Evolutionary conservation across 768 basidiomycete genomes (phyloP).

Genomic region (Boletus bicolor): DNA sequence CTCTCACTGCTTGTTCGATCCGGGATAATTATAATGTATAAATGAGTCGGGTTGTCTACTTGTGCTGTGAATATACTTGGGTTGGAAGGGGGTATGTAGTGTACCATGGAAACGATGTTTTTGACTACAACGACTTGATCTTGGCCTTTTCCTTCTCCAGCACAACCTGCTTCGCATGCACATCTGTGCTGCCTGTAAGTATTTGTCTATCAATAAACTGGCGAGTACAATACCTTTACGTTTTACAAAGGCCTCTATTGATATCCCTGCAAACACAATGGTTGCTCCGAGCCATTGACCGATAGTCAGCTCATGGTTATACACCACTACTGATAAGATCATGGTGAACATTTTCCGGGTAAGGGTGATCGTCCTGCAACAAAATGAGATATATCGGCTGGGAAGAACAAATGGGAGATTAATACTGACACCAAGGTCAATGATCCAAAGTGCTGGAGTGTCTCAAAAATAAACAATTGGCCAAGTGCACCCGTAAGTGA

Average conservation of each 20-base stretch:
- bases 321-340: slow-evolving; percentile 90
- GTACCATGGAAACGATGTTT: not conserved
- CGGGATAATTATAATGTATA: slow-evolving; percentile 27
- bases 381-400: slow-evolving; percentile 1
- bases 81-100: slow-evolving; percentile 14
- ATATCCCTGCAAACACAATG: slow-evolving; percentile 94
- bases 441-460: slow-evolving; percentile 86
- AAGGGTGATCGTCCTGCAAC: slow-evolving; percentile 81
- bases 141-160: slow-evolving; percentile 83
- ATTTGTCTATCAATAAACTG: not conserved
- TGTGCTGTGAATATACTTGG: slow-evolving; percentile 15
- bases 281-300: slow-evolving; percentile 95
- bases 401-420: slow-evolving; percentile 1
- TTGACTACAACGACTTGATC: slow-evolving; percentile 66
- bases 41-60: slow-evolving; percentile 14
- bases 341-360: slow-evolving; percentile 98
- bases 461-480: slow-evolving; percentile 97
- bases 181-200: slow-evolving; percentile 44
- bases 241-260: slow-evolving; percentile 89
- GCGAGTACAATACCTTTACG: slow-evolving; percentile 59
- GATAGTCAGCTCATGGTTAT: slow-evolving; percentile 75
- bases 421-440: slow-evolving; percentile 78
- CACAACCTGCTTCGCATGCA: slow-evolving; percentile 75
- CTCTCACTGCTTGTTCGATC: not conserved
- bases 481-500: slow-evolving; percentile 90